These are phyloP conservation scores for Zygoascus ofunaensis DNA, from an alignment of 805 yeast species.

Conservation along the genomic window DNA sequence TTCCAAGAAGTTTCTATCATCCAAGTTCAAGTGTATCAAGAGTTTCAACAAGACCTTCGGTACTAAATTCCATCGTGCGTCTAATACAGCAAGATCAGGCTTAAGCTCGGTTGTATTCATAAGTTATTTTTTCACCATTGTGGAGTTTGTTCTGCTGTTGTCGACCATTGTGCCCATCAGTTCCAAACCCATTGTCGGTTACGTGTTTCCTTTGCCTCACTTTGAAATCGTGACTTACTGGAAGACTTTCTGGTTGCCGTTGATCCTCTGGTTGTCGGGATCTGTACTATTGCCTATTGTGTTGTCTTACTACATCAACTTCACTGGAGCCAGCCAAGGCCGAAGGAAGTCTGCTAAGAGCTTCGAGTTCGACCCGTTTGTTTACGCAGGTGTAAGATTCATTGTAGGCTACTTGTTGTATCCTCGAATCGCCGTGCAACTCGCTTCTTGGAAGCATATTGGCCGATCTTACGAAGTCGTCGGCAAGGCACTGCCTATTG, in stretches of 20 bases:
- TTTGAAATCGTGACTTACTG: slow-evolving; percentile 7
- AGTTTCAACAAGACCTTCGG: slow-evolving; percentile 19
- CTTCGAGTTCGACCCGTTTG: slow-evolving; percentile 43
- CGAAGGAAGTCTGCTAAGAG: slow-evolving; percentile 8
- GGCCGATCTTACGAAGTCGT: slow-evolving; percentile 3
- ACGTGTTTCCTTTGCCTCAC: slow-evolving; percentile 2
- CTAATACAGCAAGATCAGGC: slow-evolving; percentile 16
- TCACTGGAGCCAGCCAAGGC: slow-evolving; percentile 18
- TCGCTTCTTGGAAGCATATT: slow-evolving; percentile 19
- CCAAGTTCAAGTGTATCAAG: slow-evolving; percentile 19
- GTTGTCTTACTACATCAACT: slow-evolving; percentile 26
- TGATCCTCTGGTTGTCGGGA: slow-evolving; percentile 19
- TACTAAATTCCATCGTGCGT: slow-evolving; percentile 9
- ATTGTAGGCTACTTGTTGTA: slow-evolving; percentile 31
- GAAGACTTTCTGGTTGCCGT: slow-evolving; percentile 21
- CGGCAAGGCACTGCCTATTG: slow-evolving; percentile 9
- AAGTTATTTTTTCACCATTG: slow-evolving; percentile 10
- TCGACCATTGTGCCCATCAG: slow-evolving; percentile 9
- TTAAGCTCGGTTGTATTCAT: slow-evolving; percentile 27
- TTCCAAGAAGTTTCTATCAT: slow-evolving; percentile 14
- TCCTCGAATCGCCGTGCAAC: slow-evolving; percentile 2
- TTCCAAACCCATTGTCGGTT: slow-evolving; percentile 2
- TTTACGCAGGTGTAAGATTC: slow-evolving; percentile 41
- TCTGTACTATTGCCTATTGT: slow-evolving; percentile 24
- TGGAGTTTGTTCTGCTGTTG: slow-evolving; percentile 12